Evolutionary conservation across 1,139 yeast genomes (phyloP).

Genomic region (Tardiomyces digboiensis): DNA sequence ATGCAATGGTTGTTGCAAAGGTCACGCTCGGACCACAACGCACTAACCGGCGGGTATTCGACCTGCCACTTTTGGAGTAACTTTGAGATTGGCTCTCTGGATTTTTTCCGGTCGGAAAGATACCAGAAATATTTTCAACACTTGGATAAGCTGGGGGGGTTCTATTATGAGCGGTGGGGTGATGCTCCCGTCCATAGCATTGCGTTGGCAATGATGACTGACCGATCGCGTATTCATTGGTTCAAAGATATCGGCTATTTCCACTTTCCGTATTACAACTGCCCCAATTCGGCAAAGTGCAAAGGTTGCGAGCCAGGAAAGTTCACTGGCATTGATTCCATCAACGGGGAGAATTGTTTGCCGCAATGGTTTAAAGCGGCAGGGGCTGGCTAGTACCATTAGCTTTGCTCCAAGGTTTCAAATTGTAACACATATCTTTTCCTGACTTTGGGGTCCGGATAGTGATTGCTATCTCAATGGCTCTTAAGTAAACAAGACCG

Average conservation of each 20-base stretch:
- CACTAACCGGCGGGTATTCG: slow-evolving; percentile 54
- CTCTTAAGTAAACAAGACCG: too few relatives aligned
- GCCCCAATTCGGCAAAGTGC: slow-evolving; percentile 39
- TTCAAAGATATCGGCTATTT: slow-evolving; percentile 78
- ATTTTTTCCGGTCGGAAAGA: slow-evolving; percentile 58
- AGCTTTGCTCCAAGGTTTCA: too few relatives aligned
- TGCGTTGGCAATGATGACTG: slow-evolving; percentile 68
- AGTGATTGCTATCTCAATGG: too few relatives aligned
- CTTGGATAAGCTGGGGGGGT: slow-evolving; percentile 64
- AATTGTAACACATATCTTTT: too few relatives aligned
- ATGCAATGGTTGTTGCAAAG: slow-evolving; percentile 27
- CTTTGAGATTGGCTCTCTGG: slow-evolving; percentile 74
- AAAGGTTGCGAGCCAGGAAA: slow-evolving; percentile 36
- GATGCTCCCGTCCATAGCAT: slow-evolving; percentile 85
- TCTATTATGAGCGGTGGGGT: slow-evolving; percentile 87
- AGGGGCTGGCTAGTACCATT: slow-evolving; percentile 8
- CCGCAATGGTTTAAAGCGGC: slow-evolving; percentile 53
- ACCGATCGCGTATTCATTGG: slow-evolving; percentile 67
- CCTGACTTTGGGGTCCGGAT: too few relatives aligned
- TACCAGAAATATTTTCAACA: slow-evolving; percentile 55
- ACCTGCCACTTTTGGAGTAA: slow-evolving; percentile 89
- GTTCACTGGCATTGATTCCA: slow-evolving; percentile 35
- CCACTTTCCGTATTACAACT: slow-evolving; percentile 65
- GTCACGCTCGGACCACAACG: slow-evolving; percentile 47
- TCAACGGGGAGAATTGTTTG: slow-evolving; percentile 62